Conservation (phyloP, 192 early-diverging fungal genomes). For the Entomortierella parvispora region DNA sequence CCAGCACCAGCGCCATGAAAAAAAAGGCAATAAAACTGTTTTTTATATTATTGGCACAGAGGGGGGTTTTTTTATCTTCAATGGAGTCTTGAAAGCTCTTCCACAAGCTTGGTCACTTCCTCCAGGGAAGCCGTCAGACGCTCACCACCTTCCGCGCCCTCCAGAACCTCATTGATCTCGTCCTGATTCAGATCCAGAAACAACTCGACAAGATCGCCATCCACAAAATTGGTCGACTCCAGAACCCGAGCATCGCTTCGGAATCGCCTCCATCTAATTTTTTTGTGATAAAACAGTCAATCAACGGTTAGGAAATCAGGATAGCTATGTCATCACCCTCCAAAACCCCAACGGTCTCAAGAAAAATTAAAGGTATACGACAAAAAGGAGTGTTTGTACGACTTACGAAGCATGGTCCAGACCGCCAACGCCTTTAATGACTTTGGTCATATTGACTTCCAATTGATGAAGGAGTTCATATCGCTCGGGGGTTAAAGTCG, state of each 20-base stretch:
- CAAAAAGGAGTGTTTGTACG: background rate
- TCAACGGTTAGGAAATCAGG: too few species aligned
- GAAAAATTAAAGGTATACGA: background rate
- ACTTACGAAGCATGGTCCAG: conserved; percentile 68
- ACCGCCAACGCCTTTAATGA: conserved; percentile 66
- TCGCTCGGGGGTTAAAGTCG: conserved; percentile 67
- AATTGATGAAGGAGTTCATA: conserved; percentile 69
- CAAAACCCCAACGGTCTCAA: background rate
- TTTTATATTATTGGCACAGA: too few species aligned
- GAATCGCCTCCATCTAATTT: conserved; percentile 72
- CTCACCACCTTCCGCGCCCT: conserved; percentile 37
- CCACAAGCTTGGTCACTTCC: conserved; percentile 64
- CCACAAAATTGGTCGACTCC: conserved; percentile 72
- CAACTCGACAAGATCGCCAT: conserved; percentile 92
- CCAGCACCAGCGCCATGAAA: too few species aligned
- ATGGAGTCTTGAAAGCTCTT: conserved; percentile 69
- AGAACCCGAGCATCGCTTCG: conserved; percentile 58
- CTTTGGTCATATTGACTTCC: conserved; percentile 69
- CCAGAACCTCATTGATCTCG: conserved; percentile 48
- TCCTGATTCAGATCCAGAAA: conserved; percentile 77
- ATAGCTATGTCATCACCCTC: too few species aligned
- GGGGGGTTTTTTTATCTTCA: conserved; percentile 21
- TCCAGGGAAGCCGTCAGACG: conserved; percentile 44
- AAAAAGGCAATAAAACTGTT: conserved; percentile 1
- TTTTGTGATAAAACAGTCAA: too few species aligned